A percentile compares a stretch with the other conserved stretches of the same genome.
Evolutionary conservation across 257 asterid species (phyloP).

Genomic region (Solanum phureja): DNA sequence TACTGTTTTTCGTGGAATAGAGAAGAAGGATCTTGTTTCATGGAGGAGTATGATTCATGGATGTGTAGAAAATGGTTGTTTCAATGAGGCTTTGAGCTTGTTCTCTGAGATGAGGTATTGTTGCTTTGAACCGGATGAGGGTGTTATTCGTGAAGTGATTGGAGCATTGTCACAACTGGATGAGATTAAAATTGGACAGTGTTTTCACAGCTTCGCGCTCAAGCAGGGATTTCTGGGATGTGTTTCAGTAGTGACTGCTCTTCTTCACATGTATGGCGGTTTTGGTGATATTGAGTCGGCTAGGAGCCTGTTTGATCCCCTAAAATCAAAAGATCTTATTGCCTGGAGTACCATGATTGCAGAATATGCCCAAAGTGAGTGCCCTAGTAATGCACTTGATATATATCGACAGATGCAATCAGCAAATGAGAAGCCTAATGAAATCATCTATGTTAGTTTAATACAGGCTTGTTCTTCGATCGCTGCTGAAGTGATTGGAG

Average conservation of each 20-base stretch:
- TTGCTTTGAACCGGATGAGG: conserved; percentile 37
- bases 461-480: conserved; percentile 42
- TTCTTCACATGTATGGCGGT: conserved; percentile 50
- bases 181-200: conserved; percentile 22
- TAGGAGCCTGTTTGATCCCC: conserved; percentile 38
- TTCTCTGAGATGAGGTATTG: conserved; percentile 33
- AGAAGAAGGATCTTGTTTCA: conserved; percentile 54
- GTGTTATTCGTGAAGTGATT: conserved; percentile 32
- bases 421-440: conserved; percentile 55
- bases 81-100: conserved; percentile 29
- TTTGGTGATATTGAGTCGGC: conserved; percentile 45
- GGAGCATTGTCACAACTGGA: conserved; percentile 36
- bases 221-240: conserved; percentile 39
- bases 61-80: conserved; percentile 35
- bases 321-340: conserved; percentile 49
- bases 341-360: conserved; percentile 75
- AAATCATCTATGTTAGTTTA: conserved; percentile 52
- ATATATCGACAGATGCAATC: conserved; percentile 43
- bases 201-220: conserved; percentile 41
- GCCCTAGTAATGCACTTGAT: conserved; percentile 34
- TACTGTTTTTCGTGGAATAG: conserved; percentile 34
- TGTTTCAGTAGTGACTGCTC: conserved; percentile 44
- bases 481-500: conserved; percentile 37
- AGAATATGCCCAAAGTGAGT: conserved; percentile 38
- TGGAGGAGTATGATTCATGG: conserved; percentile 62